These are phyloP conservation scores for Xylaria sp. DNA, from an alignment of 2,329 filamentous ascomycete species.

Conservation along the genomic window DNA sequence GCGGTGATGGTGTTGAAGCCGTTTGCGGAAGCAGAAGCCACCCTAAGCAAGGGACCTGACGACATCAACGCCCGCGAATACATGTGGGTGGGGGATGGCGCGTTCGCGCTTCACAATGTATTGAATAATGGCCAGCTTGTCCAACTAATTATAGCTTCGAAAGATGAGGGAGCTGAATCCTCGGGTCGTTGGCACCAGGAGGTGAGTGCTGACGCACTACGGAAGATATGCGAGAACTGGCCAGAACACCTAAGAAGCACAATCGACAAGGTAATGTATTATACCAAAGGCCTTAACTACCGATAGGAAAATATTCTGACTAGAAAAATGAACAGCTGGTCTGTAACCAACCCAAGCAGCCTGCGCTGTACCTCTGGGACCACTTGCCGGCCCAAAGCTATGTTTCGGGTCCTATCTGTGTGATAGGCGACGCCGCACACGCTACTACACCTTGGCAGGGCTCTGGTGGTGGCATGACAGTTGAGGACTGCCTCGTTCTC, in stretches of 20 bases:
- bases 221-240: slow-evolving; percentile 36
- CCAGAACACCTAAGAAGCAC: slow-evolving; percentile 39
- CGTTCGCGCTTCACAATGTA: slow-evolving; percentile 13
- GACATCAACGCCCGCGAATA: neutral
- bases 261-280: slow-evolving; percentile 16
- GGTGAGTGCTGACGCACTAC: slow-evolving; percentile 38
- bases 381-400: slow-evolving; percentile 39
- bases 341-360: slow-evolving; percentile 40
- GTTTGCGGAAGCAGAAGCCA: neutral
- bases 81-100: neutral
- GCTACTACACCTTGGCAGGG: slow-evolving; percentile 41
- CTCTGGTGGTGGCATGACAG: slow-evolving; percentile 42
- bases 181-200: slow-evolving; percentile 35
- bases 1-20: neutral
- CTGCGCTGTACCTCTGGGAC: slow-evolving; percentile 44
- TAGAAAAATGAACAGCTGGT: slow-evolving; percentile 35
- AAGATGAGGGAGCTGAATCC: slow-evolving; percentile 29
- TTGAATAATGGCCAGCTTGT: slow-evolving; percentile 4
- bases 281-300: neutral
- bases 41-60: neutral
- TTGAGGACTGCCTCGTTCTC: slow-evolving; percentile 42
- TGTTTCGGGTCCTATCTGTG: slow-evolving; percentile 38
- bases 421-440: slow-evolving; percentile 42
- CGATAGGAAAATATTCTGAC: too few species aligned
- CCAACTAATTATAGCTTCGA: slow-evolving; percentile 3